Base-by-base conservation (phyloP, 805 yeast species). In the Kockiozyma suomiensis region DNA sequence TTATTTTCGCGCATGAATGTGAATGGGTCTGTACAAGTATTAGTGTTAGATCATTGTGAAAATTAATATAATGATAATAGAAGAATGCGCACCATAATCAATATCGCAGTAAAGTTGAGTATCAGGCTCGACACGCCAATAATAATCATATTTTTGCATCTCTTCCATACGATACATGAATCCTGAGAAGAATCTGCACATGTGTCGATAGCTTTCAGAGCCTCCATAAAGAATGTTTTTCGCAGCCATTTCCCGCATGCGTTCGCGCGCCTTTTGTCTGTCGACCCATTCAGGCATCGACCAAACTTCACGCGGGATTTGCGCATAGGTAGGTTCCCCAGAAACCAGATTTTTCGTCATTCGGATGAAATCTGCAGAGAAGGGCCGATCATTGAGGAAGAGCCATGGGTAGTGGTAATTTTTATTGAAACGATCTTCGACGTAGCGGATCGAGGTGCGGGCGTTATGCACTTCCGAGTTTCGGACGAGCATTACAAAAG, bases 111-210 rank as follows among this genome's bases (percentile, higher is more conserved):
- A 82, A 64, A 88, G 80, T 72, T 83, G 82, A 67, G 86, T 83
- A 68, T 83, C 86, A 12, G 97, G 97, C 76, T 91, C 97, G 41
- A 91, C 92, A 73, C 96, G 84, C 82, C 87, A 90, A 70, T 86
- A 86, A 70, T 84, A 88, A 47, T 80, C 82, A 72, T 85, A 86
- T n/a, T 79, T 77, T 53, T 75, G 71, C 72, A 89, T 72, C 50
- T 84, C 74, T 51, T 81, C 80, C 69, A 86, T 87, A 54, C 81
- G 75, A 73, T 80, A 85, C 73, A 88, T 86, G 66, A 85, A 86
- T 61, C 94, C 94, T 7, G 86, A 79, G 72, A 87, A 86, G 74
- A 84, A 88, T 48, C 90, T 84, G 72, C 96, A 88, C 96, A 88
- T 88, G 70, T 85, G 87, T 64, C 93, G 77, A 70, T 88, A 88